Conservation (phyloP, 768 basidiomycete genomes). For the Trametes cingulata region DNA sequence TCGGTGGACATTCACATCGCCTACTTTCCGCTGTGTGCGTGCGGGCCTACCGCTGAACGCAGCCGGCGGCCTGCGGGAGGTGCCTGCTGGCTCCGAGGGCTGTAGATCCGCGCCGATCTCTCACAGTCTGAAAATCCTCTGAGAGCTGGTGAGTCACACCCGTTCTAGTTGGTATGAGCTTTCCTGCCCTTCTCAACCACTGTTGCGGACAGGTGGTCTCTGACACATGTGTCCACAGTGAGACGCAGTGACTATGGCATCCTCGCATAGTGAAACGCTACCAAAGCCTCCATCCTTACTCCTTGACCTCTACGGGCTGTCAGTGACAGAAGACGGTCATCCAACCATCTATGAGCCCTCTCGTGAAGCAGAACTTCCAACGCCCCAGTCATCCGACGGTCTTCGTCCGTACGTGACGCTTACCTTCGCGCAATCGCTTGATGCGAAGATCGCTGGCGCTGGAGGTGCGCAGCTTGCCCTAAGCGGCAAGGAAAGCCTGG, state of each 20-base stretch:
- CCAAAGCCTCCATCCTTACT: slow-evolving; percentile 14
- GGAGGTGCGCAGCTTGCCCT: slow-evolving; percentile 75
- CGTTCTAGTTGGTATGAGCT: too few relatives aligned
- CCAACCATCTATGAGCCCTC: slow-evolving; percentile 21
- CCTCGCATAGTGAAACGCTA: background rate
- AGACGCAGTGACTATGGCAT: too few relatives aligned
- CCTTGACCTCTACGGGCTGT: slow-evolving; percentile 12
- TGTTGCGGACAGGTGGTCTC: background rate
- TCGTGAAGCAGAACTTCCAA: slow-evolving; percentile 9
- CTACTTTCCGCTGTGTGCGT: too few relatives aligned
- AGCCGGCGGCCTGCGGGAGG: too few relatives aligned
- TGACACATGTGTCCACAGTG: background rate
- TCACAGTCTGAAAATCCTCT: too few relatives aligned
- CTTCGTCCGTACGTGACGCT: slow-evolving; percentile 67
- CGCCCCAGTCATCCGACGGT: slow-evolving; percentile 11
- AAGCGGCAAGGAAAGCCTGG: slow-evolving; percentile 84
- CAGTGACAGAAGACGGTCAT: background rate
- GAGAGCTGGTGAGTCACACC: too few relatives aligned
- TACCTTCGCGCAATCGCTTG: slow-evolving; percentile 84
- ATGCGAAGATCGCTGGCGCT: slow-evolving; percentile 84
- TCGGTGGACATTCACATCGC: too few relatives aligned
- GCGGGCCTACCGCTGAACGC: too few relatives aligned
- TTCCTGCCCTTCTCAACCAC: too few relatives aligned
- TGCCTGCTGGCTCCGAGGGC: too few relatives aligned
- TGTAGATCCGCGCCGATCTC: too few relatives aligned